Percentiles rank a stretch among this genome's conserved stretches.
phyloP scores from a whole-genome alignment of 2,329 filamentous ascomycete species.

The Berkeleyomyces rouxiae region DNA sequence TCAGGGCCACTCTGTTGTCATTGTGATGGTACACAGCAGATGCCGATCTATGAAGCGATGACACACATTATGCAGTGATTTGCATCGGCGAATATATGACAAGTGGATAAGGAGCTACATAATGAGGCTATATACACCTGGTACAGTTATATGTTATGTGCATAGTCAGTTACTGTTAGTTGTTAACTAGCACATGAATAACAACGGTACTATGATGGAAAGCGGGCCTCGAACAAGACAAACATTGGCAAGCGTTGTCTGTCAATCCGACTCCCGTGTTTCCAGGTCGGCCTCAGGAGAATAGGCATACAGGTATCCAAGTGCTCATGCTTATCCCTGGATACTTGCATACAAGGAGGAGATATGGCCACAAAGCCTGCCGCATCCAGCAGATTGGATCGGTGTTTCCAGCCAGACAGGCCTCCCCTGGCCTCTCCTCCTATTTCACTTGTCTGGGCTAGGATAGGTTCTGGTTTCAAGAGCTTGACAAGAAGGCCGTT shows the following conservation, averaged over 20 bases:
- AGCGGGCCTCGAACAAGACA: neutral
- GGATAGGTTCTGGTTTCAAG: constrained; percentile 4
- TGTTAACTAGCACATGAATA: neutral
- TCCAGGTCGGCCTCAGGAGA: neutral
- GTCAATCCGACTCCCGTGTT: neutral
- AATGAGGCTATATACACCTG: neutral
- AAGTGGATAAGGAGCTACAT: neutral
- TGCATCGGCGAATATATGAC: neutral
- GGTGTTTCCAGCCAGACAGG: neutral
- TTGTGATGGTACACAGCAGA: neutral
- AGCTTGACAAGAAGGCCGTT: constrained; percentile 8
- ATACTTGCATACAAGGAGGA: neutral
- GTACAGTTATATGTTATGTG: neutral
- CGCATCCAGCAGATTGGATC: neutral
- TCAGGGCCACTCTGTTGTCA: neutral
- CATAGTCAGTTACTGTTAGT: neutral
- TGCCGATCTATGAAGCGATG: neutral
- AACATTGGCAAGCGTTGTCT: neutral
- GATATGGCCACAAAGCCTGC: neutral
- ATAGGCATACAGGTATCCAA: neutral
- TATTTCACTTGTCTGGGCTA: constrained; percentile 2
- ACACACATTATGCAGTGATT: neutral
- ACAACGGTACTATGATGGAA: neutral
- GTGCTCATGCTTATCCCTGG: neutral
- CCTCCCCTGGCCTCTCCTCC: neutral